Base-by-base conservation (phyloP, 139 green algal species). In the Desmodesmus armatus region DNA sequence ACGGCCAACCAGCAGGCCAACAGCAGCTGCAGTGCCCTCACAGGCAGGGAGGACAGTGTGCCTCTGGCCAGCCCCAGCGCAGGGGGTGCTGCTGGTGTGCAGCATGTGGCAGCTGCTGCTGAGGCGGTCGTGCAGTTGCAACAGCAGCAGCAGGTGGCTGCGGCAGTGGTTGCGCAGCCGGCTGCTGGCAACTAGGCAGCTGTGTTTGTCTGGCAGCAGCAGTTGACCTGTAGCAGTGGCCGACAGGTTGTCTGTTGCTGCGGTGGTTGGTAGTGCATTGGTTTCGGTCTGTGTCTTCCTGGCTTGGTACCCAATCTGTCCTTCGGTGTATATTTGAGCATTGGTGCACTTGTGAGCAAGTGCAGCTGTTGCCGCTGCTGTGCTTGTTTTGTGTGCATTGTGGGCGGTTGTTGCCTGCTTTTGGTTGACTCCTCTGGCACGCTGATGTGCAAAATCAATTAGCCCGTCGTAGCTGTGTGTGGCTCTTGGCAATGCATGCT, bases 1-100 rank as follows among this genome's bases (percentile, higher is more conserved):
- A 58, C 47, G 25, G 76, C 55, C 37, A 71, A 23, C 13, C 55
- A n/a, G 27, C 76, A 82, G 76, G 55, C 76, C 37, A 82, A 82
- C 76, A 82, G 76, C 76, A 82, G 76, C 76, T 72, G 76, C 76
- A 82, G 76, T 35, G 72, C 76, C 25, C 40, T 82, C 37, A 17
- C 60, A 55, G 47, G 47, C 47, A 55, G 13, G 47, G 47, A 55
- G n/a, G n/a, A n/a, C n/a, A n/a, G n/a, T n/a, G n/a, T n/a, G n/a
- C n/a, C n/a, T 55, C 9, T 55, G 47, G 47, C 9, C 47, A 55
- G 9, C 13, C 9, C 47, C 9, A 55, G 47, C 47, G 65, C 65
- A n/a, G 33, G n/a, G 65, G 65, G 19, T 72, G 65, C 65, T 13
- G 65, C 65, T 6, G 33, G 11, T 7, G 31, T 7, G 47, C 47